Evolutionary conservation across 345 rosid species (phyloP).

Genomic region (Heritiera littoralis): DNA sequence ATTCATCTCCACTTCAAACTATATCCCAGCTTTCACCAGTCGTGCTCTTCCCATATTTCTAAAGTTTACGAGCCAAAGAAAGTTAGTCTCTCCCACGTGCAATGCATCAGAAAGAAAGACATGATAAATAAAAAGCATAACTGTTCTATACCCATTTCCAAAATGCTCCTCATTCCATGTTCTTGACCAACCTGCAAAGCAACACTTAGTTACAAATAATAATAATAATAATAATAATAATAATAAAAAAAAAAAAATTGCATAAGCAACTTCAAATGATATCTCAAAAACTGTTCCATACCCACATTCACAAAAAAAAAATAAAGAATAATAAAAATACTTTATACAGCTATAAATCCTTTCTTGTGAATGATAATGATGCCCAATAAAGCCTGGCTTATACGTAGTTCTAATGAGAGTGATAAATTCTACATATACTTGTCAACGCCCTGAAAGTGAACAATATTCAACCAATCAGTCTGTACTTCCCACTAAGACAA

Average conservation of each 20-base stretch:
- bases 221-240: background rate
- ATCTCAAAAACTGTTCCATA: constrained; percentile 1
- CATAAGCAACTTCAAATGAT: background rate
- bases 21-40: too few species aligned
- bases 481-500: background rate
- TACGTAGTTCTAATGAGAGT: too few species aligned
- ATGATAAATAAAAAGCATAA: too few species aligned
- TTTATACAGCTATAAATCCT: background rate
- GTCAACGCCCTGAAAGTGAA: background rate
- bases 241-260: background rate
- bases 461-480: background rate
- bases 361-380: too few species aligned
- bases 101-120: background rate
- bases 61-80: background rate
- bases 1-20: too few species aligned
- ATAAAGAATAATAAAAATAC: background rate
- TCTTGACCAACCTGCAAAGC: constrained; percentile 78
- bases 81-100: background rate
- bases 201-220: constrained; percentile 7
- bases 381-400: too few species aligned
- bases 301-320: background rate
- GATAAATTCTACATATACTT: background rate
- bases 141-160: constrained; percentile 77
- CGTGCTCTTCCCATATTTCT: too few species aligned
- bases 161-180: constrained; percentile 73